These are phyloP conservation scores for Volvariella volvacea DNA, from an alignment of 1,284 basidiomycete genomes.

Conservation along the genomic window DNA sequence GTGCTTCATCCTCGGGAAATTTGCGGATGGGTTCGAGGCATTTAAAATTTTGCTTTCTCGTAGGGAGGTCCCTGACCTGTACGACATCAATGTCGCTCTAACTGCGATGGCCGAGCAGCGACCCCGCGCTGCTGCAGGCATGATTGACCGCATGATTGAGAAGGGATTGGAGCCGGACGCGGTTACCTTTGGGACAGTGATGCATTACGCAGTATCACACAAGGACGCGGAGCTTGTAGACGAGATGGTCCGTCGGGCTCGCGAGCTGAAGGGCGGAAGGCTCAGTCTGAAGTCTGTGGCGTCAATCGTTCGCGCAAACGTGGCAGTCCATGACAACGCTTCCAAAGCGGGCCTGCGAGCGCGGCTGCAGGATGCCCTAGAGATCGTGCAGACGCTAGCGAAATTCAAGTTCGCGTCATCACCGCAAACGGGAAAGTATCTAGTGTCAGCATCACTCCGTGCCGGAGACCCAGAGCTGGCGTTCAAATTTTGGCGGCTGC, in stretches of 20 bases:
- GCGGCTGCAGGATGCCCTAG: constrained; percentile 35
- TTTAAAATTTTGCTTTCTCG: constrained; percentile 41
- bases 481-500: constrained; percentile 50
- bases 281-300: constrained; percentile 43
- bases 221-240: constrained; percentile 37
- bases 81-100: constrained; percentile 60
- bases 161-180: constrained; percentile 42
- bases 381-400: constrained; percentile 32
- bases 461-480: constrained; percentile 43
- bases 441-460: constrained; percentile 43
- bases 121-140: constrained; percentile 35
- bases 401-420: constrained; percentile 30
- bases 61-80: constrained; percentile 47
- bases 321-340: constrained; percentile 21
- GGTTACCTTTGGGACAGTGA: constrained; percentile 51
- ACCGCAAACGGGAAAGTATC: constrained; percentile 38
- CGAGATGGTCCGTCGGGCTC: constrained; percentile 34
- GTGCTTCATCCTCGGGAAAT: constrained; percentile 49
- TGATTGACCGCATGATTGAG: constrained; percentile 43
- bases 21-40: constrained; percentile 38
- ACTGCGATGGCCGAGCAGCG: constrained; percentile 43
- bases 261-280: constrained; percentile 21
- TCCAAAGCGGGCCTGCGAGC: constrained; percentile 17
- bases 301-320: constrained; percentile 38
- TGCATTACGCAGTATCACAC: constrained; percentile 46